Percentiles rank a stretch among this genome's conserved stretches.
These are phyloP conservation scores for Euphrasia confusa DNA, from an alignment of 257 asterid species.

Conservation along the genomic window DNA sequence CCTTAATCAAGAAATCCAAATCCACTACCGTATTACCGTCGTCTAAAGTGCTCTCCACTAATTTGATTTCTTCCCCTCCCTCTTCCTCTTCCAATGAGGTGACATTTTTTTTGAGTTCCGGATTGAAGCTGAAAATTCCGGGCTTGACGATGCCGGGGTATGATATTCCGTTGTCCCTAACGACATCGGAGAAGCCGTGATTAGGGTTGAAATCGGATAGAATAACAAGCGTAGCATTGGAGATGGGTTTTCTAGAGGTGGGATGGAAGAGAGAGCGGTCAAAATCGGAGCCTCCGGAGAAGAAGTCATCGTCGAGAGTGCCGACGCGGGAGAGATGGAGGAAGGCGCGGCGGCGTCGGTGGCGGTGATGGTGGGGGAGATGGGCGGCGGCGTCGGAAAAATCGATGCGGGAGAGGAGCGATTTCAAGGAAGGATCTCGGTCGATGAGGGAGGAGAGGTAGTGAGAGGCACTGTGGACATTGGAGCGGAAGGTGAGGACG, in stretches of 20 bases:
- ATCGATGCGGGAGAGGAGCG: constrained; percentile 55
- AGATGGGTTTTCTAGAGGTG: constrained; percentile 26
- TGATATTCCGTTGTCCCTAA: constrained; percentile 35
- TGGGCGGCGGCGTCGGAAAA: constrained; percentile 26
- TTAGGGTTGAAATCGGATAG: constrained; percentile 35
- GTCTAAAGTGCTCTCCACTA: constrained; percentile 16
- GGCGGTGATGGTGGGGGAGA: constrained; percentile 33
- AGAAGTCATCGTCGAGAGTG: constrained; percentile 60
- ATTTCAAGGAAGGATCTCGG: constrained; percentile 48
- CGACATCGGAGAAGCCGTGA: constrained; percentile 33
- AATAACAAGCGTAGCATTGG: constrained; percentile 34
- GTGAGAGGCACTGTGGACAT: constrained; percentile 46
- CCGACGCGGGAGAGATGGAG: constrained; percentile 65
- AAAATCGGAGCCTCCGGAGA: constrained; percentile 58
- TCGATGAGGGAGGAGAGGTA: constrained; percentile 56
- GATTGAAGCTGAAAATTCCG: constrained; percentile 34
- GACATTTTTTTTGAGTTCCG: constrained; percentile 18
- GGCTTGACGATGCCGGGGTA: constrained; percentile 23
- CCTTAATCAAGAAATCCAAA: constrained; percentile 45
- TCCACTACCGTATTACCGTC: constrained; percentile 33
- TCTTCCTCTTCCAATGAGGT: constrained; percentile 20
- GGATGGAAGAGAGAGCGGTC: constrained; percentile 56
- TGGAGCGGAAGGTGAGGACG: constrained; percentile 55
- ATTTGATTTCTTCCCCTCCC: constrained; percentile 23
- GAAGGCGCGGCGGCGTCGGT: constrained; percentile 55